A percentile compares a stretch with the other conserved stretches of the same genome.
phyloP scores from a whole-genome alignment of 352 stramenopile species.

The Globisporangium echinulatum region DNA sequence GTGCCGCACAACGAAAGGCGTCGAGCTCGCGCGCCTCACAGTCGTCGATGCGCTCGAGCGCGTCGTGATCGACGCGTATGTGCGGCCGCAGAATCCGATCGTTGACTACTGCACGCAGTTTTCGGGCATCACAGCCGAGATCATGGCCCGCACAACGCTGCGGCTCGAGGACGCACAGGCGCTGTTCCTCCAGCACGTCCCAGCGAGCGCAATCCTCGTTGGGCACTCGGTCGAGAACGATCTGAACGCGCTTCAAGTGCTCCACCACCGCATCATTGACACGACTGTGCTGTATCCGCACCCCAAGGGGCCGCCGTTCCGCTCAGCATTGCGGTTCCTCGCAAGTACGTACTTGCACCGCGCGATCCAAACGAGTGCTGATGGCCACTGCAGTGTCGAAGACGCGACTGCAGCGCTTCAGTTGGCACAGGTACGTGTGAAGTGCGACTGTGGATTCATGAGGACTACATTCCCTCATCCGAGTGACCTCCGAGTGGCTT shows the following conservation, averaged over 20 bases:
- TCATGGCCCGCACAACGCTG: constrained; percentile 65
- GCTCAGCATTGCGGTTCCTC: constrained; percentile 70
- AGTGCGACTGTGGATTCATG: too few species aligned
- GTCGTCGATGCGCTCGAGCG: constrained; percentile 58
- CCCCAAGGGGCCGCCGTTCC: constrained; percentile 68
- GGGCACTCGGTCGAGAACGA: constrained; percentile 88
- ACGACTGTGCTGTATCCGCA: constrained; percentile 80
- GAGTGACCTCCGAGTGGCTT: too few species aligned
- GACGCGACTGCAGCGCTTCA: constrained; percentile 74
- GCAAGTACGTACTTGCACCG: constrained; percentile 61
- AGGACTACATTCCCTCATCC: too few species aligned
- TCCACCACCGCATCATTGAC: constrained; percentile 77
- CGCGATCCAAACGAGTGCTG: constrained; percentile 61
- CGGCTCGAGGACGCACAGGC: constrained; percentile 61
- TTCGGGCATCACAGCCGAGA: constrained; percentile 77
- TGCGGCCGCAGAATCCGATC: constrained; percentile 72
- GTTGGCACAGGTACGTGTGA: constrained; percentile 30
- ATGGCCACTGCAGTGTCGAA: constrained; percentile 81
- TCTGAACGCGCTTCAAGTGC: constrained; percentile 50
- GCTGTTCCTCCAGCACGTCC: constrained; percentile 47
- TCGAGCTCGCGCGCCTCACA: constrained; percentile 73
- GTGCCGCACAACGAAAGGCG: constrained; percentile 80
- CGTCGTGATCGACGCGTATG: constrained; percentile 77
- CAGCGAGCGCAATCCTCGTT: constrained; percentile 74
- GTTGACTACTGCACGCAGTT: constrained; percentile 87